phyloP scores from a whole-genome alignment of 176 grass and related monocot species.

The Hsuehochloa calcarea region DNA sequence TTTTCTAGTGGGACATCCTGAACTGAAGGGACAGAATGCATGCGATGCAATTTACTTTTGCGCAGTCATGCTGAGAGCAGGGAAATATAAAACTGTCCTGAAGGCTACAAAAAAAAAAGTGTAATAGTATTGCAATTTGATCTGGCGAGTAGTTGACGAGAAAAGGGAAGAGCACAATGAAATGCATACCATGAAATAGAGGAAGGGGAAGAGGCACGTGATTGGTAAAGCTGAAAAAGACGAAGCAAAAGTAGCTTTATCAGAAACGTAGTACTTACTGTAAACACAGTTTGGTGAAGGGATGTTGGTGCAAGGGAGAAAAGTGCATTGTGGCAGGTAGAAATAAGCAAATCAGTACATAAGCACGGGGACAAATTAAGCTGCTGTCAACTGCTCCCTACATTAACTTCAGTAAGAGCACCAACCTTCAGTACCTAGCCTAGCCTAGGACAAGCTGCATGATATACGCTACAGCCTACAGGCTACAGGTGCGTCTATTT shows the following conservation, averaged over 20 bases:
- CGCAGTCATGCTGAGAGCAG: no score
- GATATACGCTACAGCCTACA: no score
- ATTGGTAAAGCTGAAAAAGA: slow-evolving; percentile 68
- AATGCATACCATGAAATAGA: slow-evolving; percentile 76
- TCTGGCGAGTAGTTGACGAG: not conserved
- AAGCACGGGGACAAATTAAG: not conserved
- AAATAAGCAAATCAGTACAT: not conserved
- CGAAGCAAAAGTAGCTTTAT: not conserved
- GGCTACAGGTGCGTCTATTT: no score
- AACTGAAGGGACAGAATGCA: no score
- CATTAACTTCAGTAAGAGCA: no score
- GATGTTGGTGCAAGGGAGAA: not conserved
- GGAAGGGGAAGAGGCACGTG: slow-evolving; percentile 73
- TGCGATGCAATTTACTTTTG: no score
- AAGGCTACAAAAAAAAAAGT: no score
- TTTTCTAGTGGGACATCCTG: no score
- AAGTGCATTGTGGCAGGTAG: not conserved
- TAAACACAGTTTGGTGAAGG: not conserved
- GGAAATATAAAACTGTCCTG: no score
- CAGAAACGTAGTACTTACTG: not conserved
- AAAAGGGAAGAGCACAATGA: not conserved
- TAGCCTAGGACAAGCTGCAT: no score
- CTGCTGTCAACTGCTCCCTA: no score
- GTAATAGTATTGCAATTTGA: not conserved
- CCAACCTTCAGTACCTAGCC: no score